Base-by-base conservation (phyloP, 495 filamentous ascomycete genomes). In the Pyrenula aspistea region DNA sequence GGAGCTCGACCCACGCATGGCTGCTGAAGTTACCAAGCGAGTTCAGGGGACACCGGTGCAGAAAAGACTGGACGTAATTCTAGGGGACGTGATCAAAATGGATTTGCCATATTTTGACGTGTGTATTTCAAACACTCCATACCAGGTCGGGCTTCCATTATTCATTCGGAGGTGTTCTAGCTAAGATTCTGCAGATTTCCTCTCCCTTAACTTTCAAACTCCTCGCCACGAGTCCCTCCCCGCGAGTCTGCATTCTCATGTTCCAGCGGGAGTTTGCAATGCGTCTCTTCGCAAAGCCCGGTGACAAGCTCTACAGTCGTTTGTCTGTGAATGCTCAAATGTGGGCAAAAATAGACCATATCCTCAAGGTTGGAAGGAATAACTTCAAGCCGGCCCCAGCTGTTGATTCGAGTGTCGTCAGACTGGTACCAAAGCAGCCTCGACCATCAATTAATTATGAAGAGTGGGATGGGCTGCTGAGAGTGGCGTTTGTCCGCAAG, bases 1-100 rank as follows among this genome's bases (percentile, higher is more conserved):
- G 25, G 92, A 97, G 74, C 80, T 95, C 71, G 92, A 96, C 69
- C 92, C 92, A 50, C 79, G 92, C 63, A 97, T 96, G 93, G 92
- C 91, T 2, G 92, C 91, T 24, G 93, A 97, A 69, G 81, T 95
- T 60, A 95, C 91, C 50, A 96, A 96, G 66, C 86, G 91, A 58
- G 89, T 96, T 24, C 89, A 95, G 67, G 89, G 86, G 19, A 91
- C 82, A 48, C 87, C 91, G 2, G 77, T 84, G 57, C 83, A 85
- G 62, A 91, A 89, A 64, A 77, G 84, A 60, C 71, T 96, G 48
- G 88, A 95, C 53, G 82, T 96, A 23, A 74, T 95, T 47, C 75
- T 97, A 1, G 93, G 92, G 12, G 92, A 97, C 68, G 91, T 96
- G 54, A 92, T 95, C 67, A 97, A 96, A 75, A 84, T 84, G 10